Evolutionary conservation across 176 grass and related monocot species (phyloP), one percentile per base, ranked within the genome.

Genomic region (Olyra latifolia): DNA sequence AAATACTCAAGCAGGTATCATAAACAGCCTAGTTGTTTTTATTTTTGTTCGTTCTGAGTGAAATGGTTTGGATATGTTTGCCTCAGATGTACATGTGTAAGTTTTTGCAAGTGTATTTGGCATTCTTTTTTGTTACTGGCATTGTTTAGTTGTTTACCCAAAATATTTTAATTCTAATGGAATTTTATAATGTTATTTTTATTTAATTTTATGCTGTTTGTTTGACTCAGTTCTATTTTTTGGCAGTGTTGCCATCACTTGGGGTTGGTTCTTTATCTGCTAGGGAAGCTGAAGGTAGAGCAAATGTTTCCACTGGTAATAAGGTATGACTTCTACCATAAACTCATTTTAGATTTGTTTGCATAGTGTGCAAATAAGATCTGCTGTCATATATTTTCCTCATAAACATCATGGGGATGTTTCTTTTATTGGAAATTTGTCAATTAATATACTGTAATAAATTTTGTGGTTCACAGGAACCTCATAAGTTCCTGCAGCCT

Each of bases 251-350:
- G 11, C 94, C 94, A 76, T 93, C 90, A 16, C 72, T 91, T 83
- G 94, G 94, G 48, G 54, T 97, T 79, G 91, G 94, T 62, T 89
- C 94, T 79, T 79, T 97, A 53, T 93, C 91, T 93, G 72, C 91
- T 52, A 97, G 94, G 78, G 94, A 97, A 85, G 85, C 94, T 47
- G 94, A 97, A 84, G 94, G 88, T 62, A 87, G 91, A 88, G 78
- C 83, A 67, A 97, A 97, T 66, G 22, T 91, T 82, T 89, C 88
- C 75, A 71, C 91, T 82, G 68, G 82, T 60, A 91, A 97, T 59
- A 97, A 97, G 90, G 94, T 97, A 61, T 71, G 9, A 45, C 7
- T 54, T 32, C 24, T 85, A 59, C 70, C 48, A 48, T 85, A 29
- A 49, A 63, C 12, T 35, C 75, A 28, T 70, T 38, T 80, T 80